phyloP scores from a whole-genome alignment of 192 early-diverging fungal species.

The Gaertneriomyces semiglobifer region DNA sequence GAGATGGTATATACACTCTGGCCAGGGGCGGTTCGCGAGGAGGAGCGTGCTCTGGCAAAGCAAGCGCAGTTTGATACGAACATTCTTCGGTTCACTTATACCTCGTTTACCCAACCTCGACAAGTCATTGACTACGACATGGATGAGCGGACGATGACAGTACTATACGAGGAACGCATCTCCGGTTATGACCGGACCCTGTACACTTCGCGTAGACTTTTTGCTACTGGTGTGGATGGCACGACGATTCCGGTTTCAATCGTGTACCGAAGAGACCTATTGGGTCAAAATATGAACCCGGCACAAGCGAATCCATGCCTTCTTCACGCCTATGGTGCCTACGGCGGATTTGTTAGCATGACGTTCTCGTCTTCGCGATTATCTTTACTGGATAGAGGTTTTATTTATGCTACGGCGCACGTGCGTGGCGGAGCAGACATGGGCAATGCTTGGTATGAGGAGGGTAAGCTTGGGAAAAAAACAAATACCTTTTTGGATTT shows the following conservation, averaged over 20 bases:
- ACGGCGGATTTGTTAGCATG: slow-evolving; percentile 35
- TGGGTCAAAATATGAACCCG: slow-evolving; percentile 30
- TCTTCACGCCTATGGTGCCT: slow-evolving; percentile 41
- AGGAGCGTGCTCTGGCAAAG: slow-evolving; percentile 49
- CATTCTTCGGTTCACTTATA: slow-evolving; percentile 40
- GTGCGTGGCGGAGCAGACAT: slow-evolving; percentile 44
- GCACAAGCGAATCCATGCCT: slow-evolving; percentile 31
- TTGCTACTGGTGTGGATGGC: slow-evolving; percentile 33
- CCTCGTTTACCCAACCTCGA: slow-evolving; percentile 30
- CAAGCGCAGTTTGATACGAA: slow-evolving; percentile 35
- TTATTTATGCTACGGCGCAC: slow-evolving; percentile 43
- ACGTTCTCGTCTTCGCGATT: slow-evolving; percentile 26
- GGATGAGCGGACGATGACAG: slow-evolving; percentile 23
- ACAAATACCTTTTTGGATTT: slow-evolving; percentile 46
- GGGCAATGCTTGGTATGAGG: slow-evolving; percentile 45
- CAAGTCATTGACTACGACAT: slow-evolving; percentile 41
- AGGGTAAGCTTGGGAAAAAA: slow-evolving; percentile 42
- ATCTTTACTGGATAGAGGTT: slow-evolving; percentile 41
- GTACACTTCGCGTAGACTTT: slow-evolving; percentile 27
- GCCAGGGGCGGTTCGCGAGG: slow-evolving; percentile 50
- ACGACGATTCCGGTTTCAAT: slow-evolving; percentile 41
- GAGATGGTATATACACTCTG: slow-evolving; percentile 52
- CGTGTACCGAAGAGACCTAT: slow-evolving; percentile 38
- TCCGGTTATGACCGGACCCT: slow-evolving; percentile 18
- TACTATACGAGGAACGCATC: slow-evolving; percentile 31